A percentile compares a stretch with the other conserved stretches of the same genome.
phyloP scores from a whole-genome alignment of 73 alveolate genomes.

The Strombidium stylifer region DNA sequence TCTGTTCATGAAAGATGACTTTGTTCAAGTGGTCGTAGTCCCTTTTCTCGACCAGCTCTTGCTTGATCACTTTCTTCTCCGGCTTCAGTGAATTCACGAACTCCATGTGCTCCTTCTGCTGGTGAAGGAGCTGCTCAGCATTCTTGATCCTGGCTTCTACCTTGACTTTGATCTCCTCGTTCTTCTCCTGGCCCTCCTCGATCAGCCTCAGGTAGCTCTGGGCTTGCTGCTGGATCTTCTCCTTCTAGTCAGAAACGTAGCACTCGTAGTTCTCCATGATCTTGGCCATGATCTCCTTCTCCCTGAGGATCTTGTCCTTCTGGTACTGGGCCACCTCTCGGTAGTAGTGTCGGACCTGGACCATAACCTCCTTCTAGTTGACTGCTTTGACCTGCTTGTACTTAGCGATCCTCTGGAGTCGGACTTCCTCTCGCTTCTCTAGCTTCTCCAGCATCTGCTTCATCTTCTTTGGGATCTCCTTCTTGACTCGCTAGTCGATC shows the following conservation, averaged over 20 bases:
- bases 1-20: too few species aligned
- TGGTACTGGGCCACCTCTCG: background rate
- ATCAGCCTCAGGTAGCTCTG: too few species aligned
- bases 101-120: background rate
- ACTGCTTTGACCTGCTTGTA: background rate
- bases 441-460: constrained; percentile 12
- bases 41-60: background rate
- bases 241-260: too few species aligned
- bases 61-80: background rate
- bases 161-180: background rate
- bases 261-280: background rate
- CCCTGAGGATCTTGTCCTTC: background rate
- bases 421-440: background rate
- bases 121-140: background rate
- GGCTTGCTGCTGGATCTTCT: too few species aligned
- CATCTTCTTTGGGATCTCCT: constrained; percentile 5
- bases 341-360: background rate
- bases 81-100: background rate
- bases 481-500: constrained; percentile 1
- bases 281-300: background rate
- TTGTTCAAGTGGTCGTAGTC: background rate
- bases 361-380: background rate
- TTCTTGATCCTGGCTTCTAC: background rate
- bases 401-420: background rate
- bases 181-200: background rate